A percentile compares a stretch with the other conserved stretches of the same genome.
Evolutionary conservation across 345 rosid species (phyloP).

Genomic region (Excoecaria agallocha): DNA sequence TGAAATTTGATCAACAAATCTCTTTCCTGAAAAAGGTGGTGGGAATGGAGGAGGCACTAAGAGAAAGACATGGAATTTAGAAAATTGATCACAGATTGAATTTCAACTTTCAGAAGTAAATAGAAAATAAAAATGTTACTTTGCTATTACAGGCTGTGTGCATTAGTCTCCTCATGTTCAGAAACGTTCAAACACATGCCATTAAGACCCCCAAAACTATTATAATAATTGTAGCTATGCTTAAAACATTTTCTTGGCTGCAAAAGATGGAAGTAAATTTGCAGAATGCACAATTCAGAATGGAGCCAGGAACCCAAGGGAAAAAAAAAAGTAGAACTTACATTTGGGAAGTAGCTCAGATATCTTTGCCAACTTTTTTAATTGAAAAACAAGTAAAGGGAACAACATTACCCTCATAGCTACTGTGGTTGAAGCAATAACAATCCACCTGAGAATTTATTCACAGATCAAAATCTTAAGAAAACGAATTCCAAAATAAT

Average conservation of each 20-base stretch:
- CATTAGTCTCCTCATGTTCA: neutral
- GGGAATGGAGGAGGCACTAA: slow-evolving; percentile 86
- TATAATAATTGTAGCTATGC: neutral
- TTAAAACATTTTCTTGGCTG: too few species aligned
- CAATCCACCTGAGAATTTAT: slow-evolving; percentile 60
- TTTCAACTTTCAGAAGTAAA: neutral
- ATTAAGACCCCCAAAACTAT: neutral
- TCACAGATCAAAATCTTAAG: neutral
- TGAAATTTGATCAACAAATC: slow-evolving; percentile 49
- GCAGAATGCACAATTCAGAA: too few species aligned
- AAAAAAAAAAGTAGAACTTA: slow-evolving; percentile 31
- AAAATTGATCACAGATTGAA: neutral
- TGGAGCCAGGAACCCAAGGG: neutral
- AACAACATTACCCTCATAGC: slow-evolving; percentile 61
- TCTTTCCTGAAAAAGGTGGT: slow-evolving; percentile 79
- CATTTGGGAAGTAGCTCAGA: slow-evolving; percentile 62
- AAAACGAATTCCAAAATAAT: neutral
- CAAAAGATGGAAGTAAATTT: neutral
- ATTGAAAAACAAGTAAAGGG: slow-evolving; percentile 66
- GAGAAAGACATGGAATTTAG: slow-evolving; percentile 22
- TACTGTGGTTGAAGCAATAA: slow-evolving; percentile 69
- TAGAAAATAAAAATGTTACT: neutral
- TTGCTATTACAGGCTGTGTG: too few species aligned
- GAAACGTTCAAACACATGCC: neutral
- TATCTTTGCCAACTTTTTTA: slow-evolving; percentile 53